phyloP scores from a whole-genome alignment of 768 basidiomycete species.

The Tylopilus plumbeoviolaceoides region DNA sequence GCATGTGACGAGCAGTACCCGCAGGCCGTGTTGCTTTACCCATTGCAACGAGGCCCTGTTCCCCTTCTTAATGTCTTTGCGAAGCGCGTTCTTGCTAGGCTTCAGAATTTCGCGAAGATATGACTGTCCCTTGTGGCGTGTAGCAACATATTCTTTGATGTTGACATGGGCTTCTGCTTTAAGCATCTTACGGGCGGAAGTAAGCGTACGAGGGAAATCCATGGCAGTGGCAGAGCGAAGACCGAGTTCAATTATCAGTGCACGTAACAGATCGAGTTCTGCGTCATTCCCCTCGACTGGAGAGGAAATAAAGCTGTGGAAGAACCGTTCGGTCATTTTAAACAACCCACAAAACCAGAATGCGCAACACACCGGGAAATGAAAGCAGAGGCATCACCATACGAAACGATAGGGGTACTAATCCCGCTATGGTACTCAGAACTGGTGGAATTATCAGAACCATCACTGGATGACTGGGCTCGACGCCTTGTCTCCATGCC shows the following conservation, averaged over 20 bases:
- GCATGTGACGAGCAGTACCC: conserved; percentile 59
- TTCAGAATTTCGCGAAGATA: conserved; percentile 61
- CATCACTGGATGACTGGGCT: not conserved
- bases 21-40: conserved; percentile 62
- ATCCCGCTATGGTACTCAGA: conserved; percentile 9
- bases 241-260: conserved; percentile 78
- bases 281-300: conserved; percentile 10
- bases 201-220: conserved; percentile 54
- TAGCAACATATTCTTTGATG: conserved; percentile 67
- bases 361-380: conserved; percentile 23
- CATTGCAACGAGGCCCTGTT: conserved; percentile 44
- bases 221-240: conserved; percentile 38
- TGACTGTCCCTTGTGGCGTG: conserved; percentile 57
- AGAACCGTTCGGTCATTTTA: not conserved
- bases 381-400: conserved; percentile 24
- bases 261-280: conserved; percentile 62
- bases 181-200: conserved; percentile 62
- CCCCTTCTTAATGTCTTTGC: conserved; percentile 54
- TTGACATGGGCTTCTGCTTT: conserved; percentile 68
- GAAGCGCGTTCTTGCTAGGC: conserved; percentile 55
- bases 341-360: not conserved
- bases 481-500: conserved; percentile 1
- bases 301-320: conserved; percentile 21
- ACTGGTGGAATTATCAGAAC: not conserved
- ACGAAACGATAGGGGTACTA: conserved; percentile 17